Percentiles rank a stretch among this genome's conserved stretches.
phyloP scores from a whole-genome alignment of 208 protist species.

The Trypanosomatidae sp. region DNA sequence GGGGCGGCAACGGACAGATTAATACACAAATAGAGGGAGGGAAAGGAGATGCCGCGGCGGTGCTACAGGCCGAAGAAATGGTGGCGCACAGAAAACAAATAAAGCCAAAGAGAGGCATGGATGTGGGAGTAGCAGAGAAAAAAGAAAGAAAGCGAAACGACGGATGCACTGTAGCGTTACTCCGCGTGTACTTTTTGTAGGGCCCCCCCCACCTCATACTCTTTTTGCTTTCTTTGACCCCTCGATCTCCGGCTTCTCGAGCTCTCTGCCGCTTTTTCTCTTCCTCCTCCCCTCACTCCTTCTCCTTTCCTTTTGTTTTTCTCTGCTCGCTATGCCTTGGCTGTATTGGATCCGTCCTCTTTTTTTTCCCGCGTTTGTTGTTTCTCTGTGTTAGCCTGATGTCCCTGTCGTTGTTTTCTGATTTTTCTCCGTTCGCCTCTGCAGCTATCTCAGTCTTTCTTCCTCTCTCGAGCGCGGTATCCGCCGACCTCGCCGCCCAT shows the following conservation, averaged over 20 bases:
- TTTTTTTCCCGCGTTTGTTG: not conserved
- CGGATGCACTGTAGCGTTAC: not conserved
- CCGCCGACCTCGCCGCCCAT: not conserved
- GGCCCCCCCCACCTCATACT: not conserved
- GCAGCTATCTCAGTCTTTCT: constrained; percentile 5
- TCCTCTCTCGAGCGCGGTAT: constrained; percentile 3
- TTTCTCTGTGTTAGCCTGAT: not conserved
- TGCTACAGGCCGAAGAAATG: not conserved
- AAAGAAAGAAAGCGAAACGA: not conserved
- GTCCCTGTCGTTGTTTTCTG: not conserved
- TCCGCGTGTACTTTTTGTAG: not conserved
- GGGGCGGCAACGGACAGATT: not conserved
- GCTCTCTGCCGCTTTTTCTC: not conserved
- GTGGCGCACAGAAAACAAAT: not conserved
- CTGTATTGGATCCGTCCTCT: constrained; percentile 4
- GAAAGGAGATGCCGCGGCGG: not conserved
- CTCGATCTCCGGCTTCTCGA: not conserved
- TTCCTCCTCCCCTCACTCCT: not conserved
- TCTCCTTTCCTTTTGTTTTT: constrained; percentile 12
- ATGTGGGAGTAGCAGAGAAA: not conserved
- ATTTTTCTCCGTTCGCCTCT: constrained; percentile 15
- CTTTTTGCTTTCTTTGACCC: not conserved
- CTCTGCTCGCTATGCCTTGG: constrained; percentile 14
- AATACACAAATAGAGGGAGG: not conserved
- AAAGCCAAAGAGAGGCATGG: not conserved